Conservation (phyloP, 108 stramenopile species). For the Mayamaea pseudoterrestris region DNA sequence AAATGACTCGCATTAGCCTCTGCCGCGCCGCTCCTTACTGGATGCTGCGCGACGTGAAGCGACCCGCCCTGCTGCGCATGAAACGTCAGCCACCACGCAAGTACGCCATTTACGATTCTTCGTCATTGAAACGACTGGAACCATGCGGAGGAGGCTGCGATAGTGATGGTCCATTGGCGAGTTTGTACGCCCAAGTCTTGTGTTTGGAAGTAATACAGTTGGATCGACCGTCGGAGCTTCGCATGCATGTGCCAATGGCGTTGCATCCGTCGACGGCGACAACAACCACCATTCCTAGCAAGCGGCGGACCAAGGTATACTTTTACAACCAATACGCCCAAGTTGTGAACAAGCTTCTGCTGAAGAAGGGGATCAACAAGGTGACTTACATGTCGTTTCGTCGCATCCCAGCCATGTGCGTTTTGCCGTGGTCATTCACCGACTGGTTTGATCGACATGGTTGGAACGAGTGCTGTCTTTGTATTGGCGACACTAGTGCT, state of each 20-base stretch:
- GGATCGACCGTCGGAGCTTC: conserved; percentile 4
- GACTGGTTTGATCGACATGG: conserved; percentile 6
- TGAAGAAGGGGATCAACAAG: conserved; percentile 1
- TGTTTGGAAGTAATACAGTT: conserved; percentile 42
- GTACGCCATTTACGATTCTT: no score
- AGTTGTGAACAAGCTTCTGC: conserved; percentile 16
- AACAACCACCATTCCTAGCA: conserved; percentile 5
- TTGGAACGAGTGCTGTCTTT: conserved; percentile 40
- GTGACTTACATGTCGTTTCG: conserved; percentile 11
- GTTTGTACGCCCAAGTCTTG: conserved; percentile 32
- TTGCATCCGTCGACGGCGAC: no score
- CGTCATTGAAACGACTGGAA: no score
- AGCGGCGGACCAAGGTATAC: conserved; percentile 34
- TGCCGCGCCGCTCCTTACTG: no score
- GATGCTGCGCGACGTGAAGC: no score
- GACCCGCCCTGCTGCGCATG: no score
- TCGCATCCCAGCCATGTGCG: conserved; percentile 44
- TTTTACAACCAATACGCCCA: conserved; percentile 54
- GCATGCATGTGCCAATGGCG: no score
- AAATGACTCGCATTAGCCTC: no score
- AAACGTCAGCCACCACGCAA: no score
- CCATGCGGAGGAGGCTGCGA: conserved; percentile 13
- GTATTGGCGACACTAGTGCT: conserved; percentile 33
- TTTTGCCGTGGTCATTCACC: conserved; percentile 27
- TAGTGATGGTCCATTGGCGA: conserved; percentile 52